Conservation (phyloP, 371 early-diverging fungal genomes). For the Fennellomyces sp. region DNA sequence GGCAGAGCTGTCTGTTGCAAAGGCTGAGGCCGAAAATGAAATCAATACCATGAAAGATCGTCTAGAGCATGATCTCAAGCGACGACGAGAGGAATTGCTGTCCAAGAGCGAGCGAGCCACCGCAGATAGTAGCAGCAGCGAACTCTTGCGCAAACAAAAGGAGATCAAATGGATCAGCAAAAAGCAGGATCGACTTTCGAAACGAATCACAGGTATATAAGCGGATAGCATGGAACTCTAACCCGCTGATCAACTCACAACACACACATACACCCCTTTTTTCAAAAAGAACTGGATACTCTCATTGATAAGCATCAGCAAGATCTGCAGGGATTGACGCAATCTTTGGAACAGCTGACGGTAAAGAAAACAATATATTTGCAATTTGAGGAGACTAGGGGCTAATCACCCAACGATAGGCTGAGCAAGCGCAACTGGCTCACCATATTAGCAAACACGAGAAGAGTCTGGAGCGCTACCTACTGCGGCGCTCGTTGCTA, state of each 20-base stretch:
- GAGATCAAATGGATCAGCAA: conserved; percentile 54
- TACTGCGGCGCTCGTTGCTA: conserved; percentile 76
- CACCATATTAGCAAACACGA: conserved; percentile 49
- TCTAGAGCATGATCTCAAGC: conserved; percentile 64
- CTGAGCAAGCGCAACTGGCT: conserved; percentile 20
- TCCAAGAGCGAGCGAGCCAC: conserved; percentile 55
- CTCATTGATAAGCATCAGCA: conserved; percentile 40
- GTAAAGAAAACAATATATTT: conserved; percentile 28
- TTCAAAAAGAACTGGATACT: conserved; percentile 34
- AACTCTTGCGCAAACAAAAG: conserved; percentile 50
- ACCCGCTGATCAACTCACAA: too few species aligned
- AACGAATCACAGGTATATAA: conserved; percentile 29
- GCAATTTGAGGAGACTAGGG: not conserved
- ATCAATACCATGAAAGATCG: conserved; percentile 76
- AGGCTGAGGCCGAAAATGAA: conserved; percentile 57
- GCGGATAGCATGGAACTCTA: not conserved
- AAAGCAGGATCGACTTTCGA: conserved; percentile 34
- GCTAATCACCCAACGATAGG: conserved; percentile 14
- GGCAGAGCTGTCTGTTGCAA: conserved; percentile 36
- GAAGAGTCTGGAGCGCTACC: conserved; percentile 74
- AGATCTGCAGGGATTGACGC: conserved; percentile 34
- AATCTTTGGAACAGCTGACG: conserved; percentile 56
- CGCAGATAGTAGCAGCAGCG: conserved; percentile 31
- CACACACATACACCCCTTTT: not conserved
- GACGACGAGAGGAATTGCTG: conserved; percentile 59